phyloP scores from a whole-genome alignment of 805 yeast species.

The Yarrowia sp. region DNA sequence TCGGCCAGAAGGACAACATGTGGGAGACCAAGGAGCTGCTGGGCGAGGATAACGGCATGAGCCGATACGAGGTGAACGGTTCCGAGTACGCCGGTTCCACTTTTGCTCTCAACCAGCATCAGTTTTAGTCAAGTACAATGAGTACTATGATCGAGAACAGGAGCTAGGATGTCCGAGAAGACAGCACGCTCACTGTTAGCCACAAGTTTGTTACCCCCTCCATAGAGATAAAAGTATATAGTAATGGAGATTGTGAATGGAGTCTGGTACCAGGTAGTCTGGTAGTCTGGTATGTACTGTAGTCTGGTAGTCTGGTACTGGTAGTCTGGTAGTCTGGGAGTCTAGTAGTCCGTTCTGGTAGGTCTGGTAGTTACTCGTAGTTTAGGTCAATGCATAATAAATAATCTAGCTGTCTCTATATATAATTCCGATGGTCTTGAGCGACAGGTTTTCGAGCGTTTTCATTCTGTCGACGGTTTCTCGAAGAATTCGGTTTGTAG shows the following conservation, averaged over 20 bases:
- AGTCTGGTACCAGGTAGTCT: neutral
- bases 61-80: constrained; percentile 31
- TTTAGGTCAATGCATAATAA: too few species aligned
- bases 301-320: neutral
- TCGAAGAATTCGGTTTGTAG: constrained; percentile 7
- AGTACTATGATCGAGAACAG: too few species aligned
- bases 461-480: constrained; percentile 27
- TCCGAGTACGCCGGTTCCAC: constrained; percentile 40
- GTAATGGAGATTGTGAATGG: neutral
- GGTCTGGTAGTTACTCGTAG: too few species aligned
- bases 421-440: neutral
- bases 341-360: too few species aligned
- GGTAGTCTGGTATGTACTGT: neutral
- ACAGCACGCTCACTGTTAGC: too few species aligned
- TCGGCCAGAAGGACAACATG: constrained; percentile 49
- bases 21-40: constrained; percentile 40
- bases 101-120: constrained; percentile 33
- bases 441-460: neutral
- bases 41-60: constrained; percentile 32
- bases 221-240: constrained; percentile 6
- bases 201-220: neutral
- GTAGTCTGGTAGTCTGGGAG: too few species aligned
- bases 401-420: too few species aligned
- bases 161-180: too few species aligned
- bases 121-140: constrained; percentile 8